Evolutionary conservation across 2,329 filamentous ascomycete species (phyloP).

Genomic region (Colletotrichum incanum): DNA sequence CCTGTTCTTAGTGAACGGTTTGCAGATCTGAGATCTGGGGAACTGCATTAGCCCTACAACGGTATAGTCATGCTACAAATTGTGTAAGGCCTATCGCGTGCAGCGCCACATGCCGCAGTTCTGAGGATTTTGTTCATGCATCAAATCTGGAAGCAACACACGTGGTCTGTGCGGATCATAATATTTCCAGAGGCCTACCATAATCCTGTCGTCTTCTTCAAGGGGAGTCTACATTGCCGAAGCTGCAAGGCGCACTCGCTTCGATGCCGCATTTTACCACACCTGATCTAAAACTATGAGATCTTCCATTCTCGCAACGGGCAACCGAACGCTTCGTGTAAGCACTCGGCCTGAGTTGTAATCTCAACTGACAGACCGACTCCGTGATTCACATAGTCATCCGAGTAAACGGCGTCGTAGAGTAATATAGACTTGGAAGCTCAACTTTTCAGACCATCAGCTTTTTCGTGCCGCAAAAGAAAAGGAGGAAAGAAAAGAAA

Average conservation of each 20-base stretch:
- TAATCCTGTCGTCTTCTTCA: not conserved
- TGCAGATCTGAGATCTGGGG: slow-evolving; percentile 15
- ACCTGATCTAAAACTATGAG: too few relatives aligned
- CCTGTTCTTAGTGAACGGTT: slow-evolving; percentile 9
- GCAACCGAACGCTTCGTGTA: too few relatives aligned
- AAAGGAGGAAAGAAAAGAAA: too few relatives aligned
- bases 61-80: not conserved
- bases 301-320: not conserved
- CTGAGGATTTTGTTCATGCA: not conserved
- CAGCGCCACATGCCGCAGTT: not conserved
- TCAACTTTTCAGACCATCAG: not conserved
- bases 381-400: too few relatives aligned
- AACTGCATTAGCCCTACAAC: not conserved
- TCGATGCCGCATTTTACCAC: fast-evolving
- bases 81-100: not conserved
- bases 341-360: not conserved
- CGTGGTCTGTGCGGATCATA: not conserved
- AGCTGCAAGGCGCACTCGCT: not conserved
- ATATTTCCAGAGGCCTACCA: not conserved
- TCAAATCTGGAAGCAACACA: not conserved
- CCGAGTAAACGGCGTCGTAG: too few relatives aligned
- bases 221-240: not conserved
- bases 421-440: too few relatives aligned
- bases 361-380: too few relatives aligned
- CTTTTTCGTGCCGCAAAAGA: not conserved